phyloP scores from a whole-genome alignment of 2,329 filamentous ascomycete genomes.

The Fusarium avenaceum region DNA sequence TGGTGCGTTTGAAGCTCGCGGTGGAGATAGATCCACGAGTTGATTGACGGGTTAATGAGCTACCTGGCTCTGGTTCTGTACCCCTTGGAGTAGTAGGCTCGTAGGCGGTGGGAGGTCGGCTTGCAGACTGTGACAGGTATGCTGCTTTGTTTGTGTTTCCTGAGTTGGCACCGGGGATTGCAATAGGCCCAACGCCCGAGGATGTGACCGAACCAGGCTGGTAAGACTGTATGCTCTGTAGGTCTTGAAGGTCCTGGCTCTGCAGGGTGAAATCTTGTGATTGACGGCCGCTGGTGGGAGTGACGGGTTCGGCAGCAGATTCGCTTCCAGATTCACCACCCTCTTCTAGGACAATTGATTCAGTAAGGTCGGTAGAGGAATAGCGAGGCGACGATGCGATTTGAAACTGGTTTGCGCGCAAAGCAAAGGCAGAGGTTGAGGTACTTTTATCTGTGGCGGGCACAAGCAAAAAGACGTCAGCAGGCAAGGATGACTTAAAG shows the following conservation, averaged over 20 bases:
- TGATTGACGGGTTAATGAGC: conserved; percentile 56
- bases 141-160: conserved; percentile 27
- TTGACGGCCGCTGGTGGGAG: conserved; percentile 69
- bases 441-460: conserved; percentile 47
- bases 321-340: conserved; percentile 73
- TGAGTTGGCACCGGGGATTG: conserved; percentile 37
- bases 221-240: conserved; percentile 47
- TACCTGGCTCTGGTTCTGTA: conserved; percentile 46
- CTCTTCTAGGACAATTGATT: conserved; percentile 66
- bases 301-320: conserved; percentile 70
- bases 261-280: conserved; percentile 67
- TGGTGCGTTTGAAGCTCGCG: conserved; percentile 63
- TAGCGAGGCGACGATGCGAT: conserved; percentile 61
- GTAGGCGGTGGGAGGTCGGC: conserved; percentile 36
- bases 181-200: conserved; percentile 41
- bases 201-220: conserved; percentile 40
- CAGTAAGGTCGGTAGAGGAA: conserved; percentile 64
- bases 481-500: conserved; percentile 45
- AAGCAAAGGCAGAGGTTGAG: conserved; percentile 43
- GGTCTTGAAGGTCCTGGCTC: conserved; percentile 56
- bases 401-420: conserved; percentile 45
- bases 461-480: conserved; percentile 47
- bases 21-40: conserved; percentile 60
- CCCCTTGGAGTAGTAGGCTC: conserved; percentile 44
- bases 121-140: conserved; percentile 40